phyloP scores from a whole-genome alignment of 106 monocot genomes.

The Xerophyta viscosa region DNA sequence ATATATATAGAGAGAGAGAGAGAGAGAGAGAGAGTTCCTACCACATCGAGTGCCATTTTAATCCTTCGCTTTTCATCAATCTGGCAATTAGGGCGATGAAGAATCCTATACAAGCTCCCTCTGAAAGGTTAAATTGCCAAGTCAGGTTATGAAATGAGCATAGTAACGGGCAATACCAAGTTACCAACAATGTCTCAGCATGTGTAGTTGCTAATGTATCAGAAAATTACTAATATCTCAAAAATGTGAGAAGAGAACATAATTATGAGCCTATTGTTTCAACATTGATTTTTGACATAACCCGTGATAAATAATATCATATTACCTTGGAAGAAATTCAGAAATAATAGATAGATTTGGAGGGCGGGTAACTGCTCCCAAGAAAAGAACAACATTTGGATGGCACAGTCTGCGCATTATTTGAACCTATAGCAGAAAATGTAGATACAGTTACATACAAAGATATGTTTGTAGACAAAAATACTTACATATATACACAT shows the following conservation, averaged over 20 bases:
- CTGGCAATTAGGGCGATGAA: conserved; percentile 94
- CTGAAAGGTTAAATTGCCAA: conserved; percentile 29
- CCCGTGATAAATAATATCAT: neutral
- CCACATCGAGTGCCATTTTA: conserved; percentile 98
- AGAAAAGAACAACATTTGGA: conserved; percentile 97
- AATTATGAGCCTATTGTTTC: neutral
- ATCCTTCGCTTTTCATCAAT: conserved; percentile 92
- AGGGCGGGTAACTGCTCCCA: conserved; percentile 95
- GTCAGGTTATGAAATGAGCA: neutral
- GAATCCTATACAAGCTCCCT: conserved; percentile 89
- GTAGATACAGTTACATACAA: neutral
- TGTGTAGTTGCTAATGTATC: no score
- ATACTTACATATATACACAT: no score
- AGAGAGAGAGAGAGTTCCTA: conserved; percentile 15
- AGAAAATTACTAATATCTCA: neutral
- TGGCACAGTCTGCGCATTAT: conserved; percentile 97
- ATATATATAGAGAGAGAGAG: no score
- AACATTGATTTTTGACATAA: neutral
- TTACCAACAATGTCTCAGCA: neutral
- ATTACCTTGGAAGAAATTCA: conserved; percentile 92
- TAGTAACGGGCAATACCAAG: no score
- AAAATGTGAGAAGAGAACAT: neutral
- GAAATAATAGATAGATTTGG: conserved; percentile 95
- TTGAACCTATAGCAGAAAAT: conserved; percentile 44
- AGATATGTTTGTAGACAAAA: no score